Evolutionary conservation across 2,329 filamentous ascomycete genomes (phyloP).

Genomic region (Dothistroma septosporum): DNA sequence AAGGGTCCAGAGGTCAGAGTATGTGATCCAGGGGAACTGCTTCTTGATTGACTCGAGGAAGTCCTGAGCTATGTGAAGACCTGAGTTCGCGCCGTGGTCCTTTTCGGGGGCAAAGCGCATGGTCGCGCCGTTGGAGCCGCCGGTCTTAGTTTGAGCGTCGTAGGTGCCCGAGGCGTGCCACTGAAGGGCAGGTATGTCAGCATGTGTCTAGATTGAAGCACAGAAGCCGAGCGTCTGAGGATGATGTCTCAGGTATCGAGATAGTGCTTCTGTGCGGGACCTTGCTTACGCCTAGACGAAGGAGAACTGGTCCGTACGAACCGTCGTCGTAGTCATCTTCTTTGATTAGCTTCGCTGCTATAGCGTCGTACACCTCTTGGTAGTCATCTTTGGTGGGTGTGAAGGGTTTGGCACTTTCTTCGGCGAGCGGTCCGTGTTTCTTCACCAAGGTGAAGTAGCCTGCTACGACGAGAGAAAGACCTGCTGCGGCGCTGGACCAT

Average conservation of each 20-base stretch:
- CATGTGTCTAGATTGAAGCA: no score
- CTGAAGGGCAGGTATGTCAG: no score
- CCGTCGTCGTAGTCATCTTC: constrained; percentile 95
- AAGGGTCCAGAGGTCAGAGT: constrained; percentile 96
- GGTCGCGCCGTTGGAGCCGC: constrained; percentile 91
- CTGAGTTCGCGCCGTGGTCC: constrained; percentile 90
- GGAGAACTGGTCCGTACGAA: constrained; percentile 85
- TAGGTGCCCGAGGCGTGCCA: constrained; percentile 95
- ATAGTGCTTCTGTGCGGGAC: no score
- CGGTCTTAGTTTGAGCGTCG: constrained; percentile 80
- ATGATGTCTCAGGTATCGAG: no score
- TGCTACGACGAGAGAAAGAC: constrained; percentile 59
- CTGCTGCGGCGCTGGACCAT: constrained; percentile 51
- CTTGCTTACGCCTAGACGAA: constrained; percentile 62
- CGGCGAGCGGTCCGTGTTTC: constrained; percentile 60
- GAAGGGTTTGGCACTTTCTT: constrained; percentile 60
- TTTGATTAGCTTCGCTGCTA: constrained; percentile 76
- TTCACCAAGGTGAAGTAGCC: constrained; percentile 64
- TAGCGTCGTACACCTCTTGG: constrained; percentile 88
- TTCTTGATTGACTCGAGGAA: constrained; percentile 89
- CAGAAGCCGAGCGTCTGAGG: no score
- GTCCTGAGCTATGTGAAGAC: constrained; percentile 77
- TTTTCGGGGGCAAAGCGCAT: constrained; percentile 92
- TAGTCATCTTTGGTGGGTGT: constrained; percentile 80
- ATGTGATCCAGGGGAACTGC: constrained; percentile 91